Base-by-base conservation (phyloP, 257 asterid species). In the Ilex aquifolium region DNA sequence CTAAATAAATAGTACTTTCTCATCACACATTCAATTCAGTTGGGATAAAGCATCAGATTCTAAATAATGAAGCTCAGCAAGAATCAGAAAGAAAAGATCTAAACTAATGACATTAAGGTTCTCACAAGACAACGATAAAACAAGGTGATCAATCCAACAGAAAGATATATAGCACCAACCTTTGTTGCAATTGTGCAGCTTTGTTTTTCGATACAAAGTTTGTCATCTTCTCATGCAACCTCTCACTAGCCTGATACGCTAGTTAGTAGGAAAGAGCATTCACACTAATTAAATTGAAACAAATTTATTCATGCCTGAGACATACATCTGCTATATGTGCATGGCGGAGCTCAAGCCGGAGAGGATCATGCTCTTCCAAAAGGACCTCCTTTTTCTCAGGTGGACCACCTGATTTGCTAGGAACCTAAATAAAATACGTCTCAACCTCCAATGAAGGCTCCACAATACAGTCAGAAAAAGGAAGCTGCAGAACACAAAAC, bases 271-370 rank as follows among this genome's bases (percentile, higher is more conserved):
- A 62, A 64, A 58, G 21, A 57, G 39, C 62, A 68, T 73, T 55
- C 51, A 73, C 52, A 67, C 32, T 56, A 17, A 16, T 57, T 64
- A 50, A 64, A 60, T 62, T 62, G 44, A 61, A 55, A 8, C 31
- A 56, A 61, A 65, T 32, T 57, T 42, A n/a, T 62, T 54, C 10
- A 63, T 36, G 72, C 55, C 39, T 15, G 63, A 63, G 61, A 74
- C 75, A 40, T 60, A 92, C 98, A 88, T 92, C 95, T 46, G 98
- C 98, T 68, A 92, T 88, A 81, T 88, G 97, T 76, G 78, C 51
- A 80, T 88, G 95, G 52, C 97, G 81, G 61, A 92, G 86, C 82
- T 92, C 98, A 66, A 92, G 88, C 98, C 98, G 88, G 69, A 92
- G 80, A 61, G 95, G 85, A 78, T 92, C 98, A 54, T 76, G 85